These are phyloP conservation scores for Calvatia gigantea DNA, from an alignment of 768 basidiomycete species.

Conservation along the genomic window DNA sequence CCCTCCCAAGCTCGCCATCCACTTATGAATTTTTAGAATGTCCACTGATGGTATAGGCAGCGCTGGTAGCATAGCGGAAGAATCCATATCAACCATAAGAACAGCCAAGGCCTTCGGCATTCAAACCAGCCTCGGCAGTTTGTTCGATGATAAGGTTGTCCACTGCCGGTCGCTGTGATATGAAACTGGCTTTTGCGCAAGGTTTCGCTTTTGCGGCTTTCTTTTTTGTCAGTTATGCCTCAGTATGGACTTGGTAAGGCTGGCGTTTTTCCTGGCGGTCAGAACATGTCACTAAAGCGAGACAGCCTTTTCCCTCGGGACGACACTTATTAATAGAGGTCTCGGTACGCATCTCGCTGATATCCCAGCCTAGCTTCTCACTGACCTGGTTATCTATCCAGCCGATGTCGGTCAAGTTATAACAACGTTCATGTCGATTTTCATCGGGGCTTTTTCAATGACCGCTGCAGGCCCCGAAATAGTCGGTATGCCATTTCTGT, in stretches of 20 bases:
- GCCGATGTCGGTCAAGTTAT: slow-evolving; percentile 64
- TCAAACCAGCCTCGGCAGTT: slow-evolving; percentile 46
- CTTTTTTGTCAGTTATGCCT: slow-evolving; percentile 70
- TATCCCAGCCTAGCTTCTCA: background rate
- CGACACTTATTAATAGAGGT: slow-evolving; percentile 61
- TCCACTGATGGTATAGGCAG: slow-evolving; percentile 65
- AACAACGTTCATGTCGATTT: slow-evolving; percentile 70
- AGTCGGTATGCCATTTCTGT: slow-evolving; percentile 39
- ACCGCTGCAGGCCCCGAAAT: slow-evolving; percentile 74
- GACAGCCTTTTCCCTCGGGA: slow-evolving; percentile 76
- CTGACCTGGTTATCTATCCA: slow-evolving; percentile 17
- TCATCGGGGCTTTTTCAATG: slow-evolving; percentile 81
- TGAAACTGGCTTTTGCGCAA: slow-evolving; percentile 47
- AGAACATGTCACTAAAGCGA: background rate
- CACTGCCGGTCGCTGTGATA: slow-evolving; percentile 40
- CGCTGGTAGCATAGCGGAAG: slow-evolving; percentile 78
- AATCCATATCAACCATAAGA: slow-evolving; percentile 78
- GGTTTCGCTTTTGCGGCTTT: slow-evolving; percentile 57
- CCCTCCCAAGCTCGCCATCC: background rate
- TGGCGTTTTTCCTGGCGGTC: background rate
- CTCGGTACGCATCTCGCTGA: slow-evolving; percentile 32
- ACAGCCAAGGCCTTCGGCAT: slow-evolving; percentile 84
- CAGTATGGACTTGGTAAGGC: slow-evolving; percentile 55
- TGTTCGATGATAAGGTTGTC: slow-evolving; percentile 59
- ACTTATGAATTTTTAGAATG: slow-evolving; percentile 27